Percentiles rank a stretch among this genome's conserved stretches.
Conservation (phyloP, 208 protist genomes). For the Acanthamoeba royreba region DNA sequence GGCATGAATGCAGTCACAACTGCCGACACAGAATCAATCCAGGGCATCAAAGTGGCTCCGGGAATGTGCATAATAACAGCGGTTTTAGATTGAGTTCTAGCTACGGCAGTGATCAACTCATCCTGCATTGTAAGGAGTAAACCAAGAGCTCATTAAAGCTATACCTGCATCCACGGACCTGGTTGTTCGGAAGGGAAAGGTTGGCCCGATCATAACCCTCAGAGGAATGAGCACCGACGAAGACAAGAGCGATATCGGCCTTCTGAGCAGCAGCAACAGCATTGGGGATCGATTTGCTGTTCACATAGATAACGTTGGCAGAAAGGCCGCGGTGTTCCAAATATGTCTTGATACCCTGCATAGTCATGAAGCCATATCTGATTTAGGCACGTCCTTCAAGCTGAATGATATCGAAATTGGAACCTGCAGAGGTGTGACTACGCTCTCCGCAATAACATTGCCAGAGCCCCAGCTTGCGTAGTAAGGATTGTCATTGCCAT, state of each 20-base stretch:
- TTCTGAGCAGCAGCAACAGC: background rate
- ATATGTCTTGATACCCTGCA: background rate
- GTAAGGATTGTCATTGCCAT: background rate
- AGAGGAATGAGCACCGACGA: constrained; percentile 1
- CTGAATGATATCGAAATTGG: background rate
- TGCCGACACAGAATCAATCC: constrained; percentile 41
- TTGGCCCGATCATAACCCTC: constrained; percentile 56
- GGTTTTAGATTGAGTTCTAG: constrained; percentile 36
- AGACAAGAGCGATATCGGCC: constrained; percentile 61
- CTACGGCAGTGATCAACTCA: constrained; percentile 44
- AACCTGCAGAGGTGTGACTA: constrained; percentile 38
- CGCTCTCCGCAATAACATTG: background rate
- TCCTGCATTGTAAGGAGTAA: too few relatives aligned
- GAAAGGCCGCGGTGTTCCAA: background rate
- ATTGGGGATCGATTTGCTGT: background rate
- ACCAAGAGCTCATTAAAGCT: too few relatives aligned
- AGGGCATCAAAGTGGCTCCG: constrained; percentile 58
- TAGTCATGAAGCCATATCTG: background rate
- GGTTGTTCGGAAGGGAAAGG: background rate
- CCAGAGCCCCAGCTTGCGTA: constrained; percentile 37
- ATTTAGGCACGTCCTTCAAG: too few relatives aligned
- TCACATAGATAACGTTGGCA: background rate
- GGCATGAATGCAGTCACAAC: constrained; percentile 58
- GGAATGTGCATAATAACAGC: constrained; percentile 52
- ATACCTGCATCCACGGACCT: too few relatives aligned